Conservation (phyloP, 2,329 filamentous ascomycete genomes). For the Septoria petroselini region DNA sequence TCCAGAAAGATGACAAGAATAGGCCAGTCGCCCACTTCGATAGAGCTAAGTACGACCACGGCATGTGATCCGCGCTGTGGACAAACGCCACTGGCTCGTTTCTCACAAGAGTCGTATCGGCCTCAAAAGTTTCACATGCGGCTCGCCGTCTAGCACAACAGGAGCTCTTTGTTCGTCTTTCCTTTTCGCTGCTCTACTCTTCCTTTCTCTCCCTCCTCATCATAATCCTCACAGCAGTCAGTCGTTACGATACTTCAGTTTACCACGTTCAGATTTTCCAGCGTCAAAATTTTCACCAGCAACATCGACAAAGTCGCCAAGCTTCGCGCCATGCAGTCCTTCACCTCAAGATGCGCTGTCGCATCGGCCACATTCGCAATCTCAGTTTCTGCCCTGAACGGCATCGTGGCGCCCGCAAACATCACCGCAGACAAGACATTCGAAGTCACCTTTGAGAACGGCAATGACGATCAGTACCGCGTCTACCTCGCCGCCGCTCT, state of each 20-base stretch:
- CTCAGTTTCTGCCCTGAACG: constrained; percentile 26
- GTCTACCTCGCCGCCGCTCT: constrained; percentile 38
- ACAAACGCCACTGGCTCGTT: not conserved
- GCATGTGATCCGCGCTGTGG: not conserved
- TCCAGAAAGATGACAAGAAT: not conserved
- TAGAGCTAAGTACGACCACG: constrained; percentile 1
- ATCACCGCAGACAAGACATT: constrained; percentile 31
- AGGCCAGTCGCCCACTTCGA: constrained; percentile 2
- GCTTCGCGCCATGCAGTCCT: constrained; percentile 5
- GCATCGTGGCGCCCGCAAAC: constrained; percentile 29
- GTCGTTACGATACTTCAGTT: constrained; percentile 7
- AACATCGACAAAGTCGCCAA: not conserved
- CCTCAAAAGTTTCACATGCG: constrained; percentile 3
- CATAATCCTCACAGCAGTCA: constrained; percentile 14
- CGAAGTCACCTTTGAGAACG: constrained; percentile 37
- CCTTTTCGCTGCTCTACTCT: not conserved
- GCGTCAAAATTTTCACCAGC: too few species aligned
- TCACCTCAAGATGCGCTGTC: constrained; percentile 10
- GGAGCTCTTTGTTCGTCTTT: not conserved
- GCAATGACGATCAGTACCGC: constrained; percentile 32
- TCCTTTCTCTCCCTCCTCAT: not conserved
- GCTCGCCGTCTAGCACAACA: not conserved
- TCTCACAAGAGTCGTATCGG: constrained; percentile 1
- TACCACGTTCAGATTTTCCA: too few species aligned
- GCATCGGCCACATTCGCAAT: constrained; percentile 15